A percentile compares a stretch with the other conserved stretches of the same genome.
Conservation (phyloP, 345 rosid genomes). For the Zanthoxylum bungeanum region DNA sequence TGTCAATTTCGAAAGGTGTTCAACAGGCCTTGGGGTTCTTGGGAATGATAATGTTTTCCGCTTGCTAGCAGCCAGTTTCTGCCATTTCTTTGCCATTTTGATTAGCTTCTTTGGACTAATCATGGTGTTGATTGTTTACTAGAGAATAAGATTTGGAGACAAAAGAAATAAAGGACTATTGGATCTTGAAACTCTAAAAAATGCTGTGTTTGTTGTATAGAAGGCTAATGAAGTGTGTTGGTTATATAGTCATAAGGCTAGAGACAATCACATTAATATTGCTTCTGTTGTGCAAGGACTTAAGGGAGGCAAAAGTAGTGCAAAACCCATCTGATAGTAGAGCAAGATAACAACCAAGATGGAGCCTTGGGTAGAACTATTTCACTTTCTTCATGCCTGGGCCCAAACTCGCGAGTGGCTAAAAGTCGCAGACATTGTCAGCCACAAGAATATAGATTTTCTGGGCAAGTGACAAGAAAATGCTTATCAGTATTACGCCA, state of each 20-base stretch:
- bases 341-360: neutral
- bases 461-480: neutral
- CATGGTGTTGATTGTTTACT: too few species aligned
- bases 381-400: neutral
- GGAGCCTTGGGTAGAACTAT: neutral
- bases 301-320: neutral
- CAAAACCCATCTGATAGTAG: neutral
- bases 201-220: too few species aligned
- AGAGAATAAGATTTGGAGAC: too few species aligned
- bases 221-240: too few species aligned
- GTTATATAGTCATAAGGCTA: neutral
- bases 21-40: too few species aligned
- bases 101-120: too few species aligned
- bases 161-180: too few species aligned
- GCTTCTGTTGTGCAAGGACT: neutral
- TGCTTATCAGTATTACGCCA: neutral
- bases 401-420: neutral
- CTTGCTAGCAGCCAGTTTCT: too few species aligned
- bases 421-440: neutral
- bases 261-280: neutral
- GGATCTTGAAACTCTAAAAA: too few species aligned
- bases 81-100: too few species aligned
- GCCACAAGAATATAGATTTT: neutral
- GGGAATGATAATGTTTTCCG: too few species aligned
- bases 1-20: too few species aligned